These are phyloP conservation scores for Erythrobasidium yunnanense DNA, from an alignment of 768 basidiomycete species.

Conservation along the genomic window DNA sequence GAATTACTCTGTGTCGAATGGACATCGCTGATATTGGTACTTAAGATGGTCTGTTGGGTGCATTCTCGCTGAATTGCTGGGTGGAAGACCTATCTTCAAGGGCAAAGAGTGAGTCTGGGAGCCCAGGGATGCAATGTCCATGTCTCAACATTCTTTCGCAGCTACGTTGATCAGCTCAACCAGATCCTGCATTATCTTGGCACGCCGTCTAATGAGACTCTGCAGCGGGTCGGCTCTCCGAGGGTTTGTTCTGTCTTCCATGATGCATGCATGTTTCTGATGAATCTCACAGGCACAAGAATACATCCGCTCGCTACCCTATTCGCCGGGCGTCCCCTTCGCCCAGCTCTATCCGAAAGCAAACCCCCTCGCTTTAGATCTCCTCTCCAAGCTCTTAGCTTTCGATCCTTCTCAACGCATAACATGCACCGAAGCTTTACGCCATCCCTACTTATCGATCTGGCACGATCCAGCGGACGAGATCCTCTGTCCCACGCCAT, in stretches of 20 bases:
- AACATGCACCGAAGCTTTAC: slow-evolving; percentile 86
- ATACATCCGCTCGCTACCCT: slow-evolving; percentile 94
- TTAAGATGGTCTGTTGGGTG: slow-evolving; percentile 47
- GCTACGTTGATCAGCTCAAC: slow-evolving; percentile 97
- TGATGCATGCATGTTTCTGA: not conserved
- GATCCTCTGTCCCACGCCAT: slow-evolving; percentile 47
- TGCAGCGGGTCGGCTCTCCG: slow-evolving; percentile 89
- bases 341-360: slow-evolving; percentile 83
- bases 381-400: slow-evolving; percentile 78
- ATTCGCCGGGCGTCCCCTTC: slow-evolving; percentile 88
- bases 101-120: slow-evolving; percentile 45
- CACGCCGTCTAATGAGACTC: slow-evolving; percentile 89
- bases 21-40: not conserved
- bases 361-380: slow-evolving; percentile 84
- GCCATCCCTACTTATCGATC: slow-evolving; percentile 77
- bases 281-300: slow-evolving; percentile 63
- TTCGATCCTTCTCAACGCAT: slow-evolving; percentile 96
- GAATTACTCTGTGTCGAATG: not conserved
- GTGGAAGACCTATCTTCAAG: slow-evolving; percentile 51
- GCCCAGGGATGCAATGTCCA: slow-evolving; percentile 45
- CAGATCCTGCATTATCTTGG: slow-evolving; percentile 95
- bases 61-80: slow-evolving; percentile 47
- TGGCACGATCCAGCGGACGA: slow-evolving; percentile 77
- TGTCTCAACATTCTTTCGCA: slow-evolving; percentile 51
- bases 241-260: slow-evolving; percentile 50